These are phyloP conservation scores for Ligustrum vulgare DNA, from an alignment of 257 asterid genomes.

Conservation along the genomic window DNA sequence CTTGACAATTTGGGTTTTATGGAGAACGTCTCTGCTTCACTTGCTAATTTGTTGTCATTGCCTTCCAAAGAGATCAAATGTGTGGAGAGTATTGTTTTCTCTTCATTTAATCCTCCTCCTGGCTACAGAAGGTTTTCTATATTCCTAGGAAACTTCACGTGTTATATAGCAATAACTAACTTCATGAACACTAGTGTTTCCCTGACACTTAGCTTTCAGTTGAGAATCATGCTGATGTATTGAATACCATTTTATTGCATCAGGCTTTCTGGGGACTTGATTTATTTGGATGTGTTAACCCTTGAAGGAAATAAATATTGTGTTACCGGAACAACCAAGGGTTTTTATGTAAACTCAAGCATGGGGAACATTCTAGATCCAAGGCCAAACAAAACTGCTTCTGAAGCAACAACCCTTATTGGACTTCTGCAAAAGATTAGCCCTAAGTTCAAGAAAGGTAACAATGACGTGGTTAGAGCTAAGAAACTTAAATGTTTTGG, in stretches of 20 bases:
- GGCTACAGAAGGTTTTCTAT: constrained; percentile 79
- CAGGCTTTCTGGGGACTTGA: constrained; percentile 96
- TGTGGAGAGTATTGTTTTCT: constrained; percentile 79
- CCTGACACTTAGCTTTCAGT: constrained; percentile 1
- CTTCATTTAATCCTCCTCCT: constrained; percentile 97
- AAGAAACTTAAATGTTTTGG: constrained; percentile 5
- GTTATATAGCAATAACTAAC: constrained; percentile 3
- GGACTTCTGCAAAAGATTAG: constrained; percentile 90
- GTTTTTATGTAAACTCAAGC: constrained; percentile 84
- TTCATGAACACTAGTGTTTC: neutral
- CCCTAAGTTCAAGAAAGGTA: constrained; percentile 92
- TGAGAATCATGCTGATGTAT: constrained; percentile 22
- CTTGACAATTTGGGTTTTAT: constrained; percentile 75
- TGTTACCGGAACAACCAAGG: constrained; percentile 82
- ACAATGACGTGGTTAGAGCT: constrained; percentile 17
- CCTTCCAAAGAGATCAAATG: constrained; percentile 79
- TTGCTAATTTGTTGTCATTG: constrained; percentile 57
- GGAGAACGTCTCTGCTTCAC: constrained; percentile 70
- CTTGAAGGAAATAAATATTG: constrained; percentile 85
- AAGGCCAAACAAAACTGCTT: constrained; percentile 56
- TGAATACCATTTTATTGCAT: constrained; percentile 31
- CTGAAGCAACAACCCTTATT: constrained; percentile 77
- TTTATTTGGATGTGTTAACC: constrained; percentile 86
- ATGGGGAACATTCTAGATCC: constrained; percentile 71
- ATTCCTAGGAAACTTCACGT: neutral